Percentiles rank a stretch among this genome's conserved stretches.
Evolutionary conservation across 2,329 filamentous ascomycete genomes (phyloP).

Genomic region (Cordyceps militaris): DNA sequence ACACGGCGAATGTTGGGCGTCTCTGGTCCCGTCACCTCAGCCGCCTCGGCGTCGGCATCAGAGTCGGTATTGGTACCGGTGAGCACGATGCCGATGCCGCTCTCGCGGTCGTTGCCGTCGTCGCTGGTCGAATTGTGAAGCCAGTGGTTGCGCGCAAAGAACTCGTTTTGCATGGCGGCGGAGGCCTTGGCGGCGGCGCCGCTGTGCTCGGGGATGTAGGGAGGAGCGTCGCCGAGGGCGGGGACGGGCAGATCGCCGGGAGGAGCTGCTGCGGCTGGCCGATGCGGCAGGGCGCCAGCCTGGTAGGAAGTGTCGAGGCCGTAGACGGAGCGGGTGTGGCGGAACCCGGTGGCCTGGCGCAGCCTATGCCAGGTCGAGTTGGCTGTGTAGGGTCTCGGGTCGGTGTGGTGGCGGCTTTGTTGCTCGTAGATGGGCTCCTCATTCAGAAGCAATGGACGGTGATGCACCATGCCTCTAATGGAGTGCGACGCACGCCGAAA

Average conservation of each 20-base stretch:
- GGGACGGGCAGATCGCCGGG: constrained; percentile 36
- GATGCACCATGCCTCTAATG: constrained; percentile 44
- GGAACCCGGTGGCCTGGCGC: constrained; percentile 44
- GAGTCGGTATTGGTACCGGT: constrained; percentile 35
- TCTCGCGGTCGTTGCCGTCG: constrained; percentile 52
- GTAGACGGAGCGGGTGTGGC: constrained; percentile 40
- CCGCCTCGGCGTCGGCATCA: constrained; percentile 27
- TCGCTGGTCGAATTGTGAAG: constrained; percentile 34
- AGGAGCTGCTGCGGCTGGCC: constrained; percentile 22
- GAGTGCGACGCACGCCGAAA: constrained; percentile 50
- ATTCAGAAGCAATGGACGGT: constrained; percentile 36
- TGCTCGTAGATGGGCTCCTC: constrained; percentile 25
- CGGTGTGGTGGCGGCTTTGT: constrained; percentile 18
- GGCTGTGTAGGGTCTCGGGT: constrained; percentile 37
- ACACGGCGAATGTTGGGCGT: constrained; percentile 42
- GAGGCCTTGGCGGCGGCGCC: constrained; percentile 57
- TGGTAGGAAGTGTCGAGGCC: constrained; percentile 29
- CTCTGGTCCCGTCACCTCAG: constrained; percentile 21
- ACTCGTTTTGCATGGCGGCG: constrained; percentile 52
- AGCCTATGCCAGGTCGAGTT: constrained; percentile 45
- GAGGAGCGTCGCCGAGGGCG: constrained; percentile 46
- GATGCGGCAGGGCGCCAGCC: constrained; percentile 19
- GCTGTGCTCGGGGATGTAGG: constrained; percentile 52
- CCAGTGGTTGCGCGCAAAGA: constrained; percentile 35
- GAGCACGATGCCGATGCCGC: constrained; percentile 55